Conservation (phyloP, 768 basidiomycete species). For the Basidioascus undulatus region DNA sequence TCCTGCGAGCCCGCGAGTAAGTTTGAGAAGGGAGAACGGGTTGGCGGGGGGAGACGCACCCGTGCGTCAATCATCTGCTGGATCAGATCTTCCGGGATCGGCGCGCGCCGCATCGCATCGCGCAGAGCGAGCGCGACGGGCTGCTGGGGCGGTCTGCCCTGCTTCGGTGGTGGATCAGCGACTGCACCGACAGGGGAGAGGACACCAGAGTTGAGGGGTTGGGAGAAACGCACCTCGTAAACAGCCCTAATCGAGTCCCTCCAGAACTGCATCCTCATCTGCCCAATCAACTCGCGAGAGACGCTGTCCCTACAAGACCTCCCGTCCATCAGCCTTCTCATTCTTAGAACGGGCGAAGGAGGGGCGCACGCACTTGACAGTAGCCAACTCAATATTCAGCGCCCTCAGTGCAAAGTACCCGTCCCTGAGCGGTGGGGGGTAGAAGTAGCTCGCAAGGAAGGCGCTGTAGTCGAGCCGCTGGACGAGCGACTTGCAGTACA, state of each 20-base stretch:
- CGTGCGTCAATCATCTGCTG: constrained; percentile 65
- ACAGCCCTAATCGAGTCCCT: constrained; percentile 49
- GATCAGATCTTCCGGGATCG: constrained; percentile 47
- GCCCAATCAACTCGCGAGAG: constrained; percentile 47
- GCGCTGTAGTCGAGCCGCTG: constrained; percentile 63
- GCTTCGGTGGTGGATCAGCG: too few relatives aligned
- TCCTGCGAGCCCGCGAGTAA: constrained; percentile 23
- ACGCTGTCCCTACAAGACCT: constrained; percentile 31
- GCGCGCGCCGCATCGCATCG: constrained; percentile 27
- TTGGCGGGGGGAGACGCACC: constrained; percentile 23
- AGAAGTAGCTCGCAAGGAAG: constrained; percentile 44
- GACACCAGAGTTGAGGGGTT: too few relatives aligned
- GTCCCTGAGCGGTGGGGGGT: constrained; percentile 35
- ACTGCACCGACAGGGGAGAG: too few relatives aligned
- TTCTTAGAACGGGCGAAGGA: constrained; percentile 1
- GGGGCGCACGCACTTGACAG: not conserved
- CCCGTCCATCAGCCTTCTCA: constrained; percentile 2
- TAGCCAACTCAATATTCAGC: constrained; percentile 48
- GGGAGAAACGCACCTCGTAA: constrained; percentile 35
- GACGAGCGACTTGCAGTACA: constrained; percentile 46
- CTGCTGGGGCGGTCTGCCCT: constrained; percentile 55
- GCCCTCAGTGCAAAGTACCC: constrained; percentile 60
- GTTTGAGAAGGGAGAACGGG: not conserved
- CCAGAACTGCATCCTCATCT: constrained; percentile 73
- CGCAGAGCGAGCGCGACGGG: constrained; percentile 54